Base-by-base conservation (phyloP, 306 rosid species). In the Cucurbita moschata region DNA sequence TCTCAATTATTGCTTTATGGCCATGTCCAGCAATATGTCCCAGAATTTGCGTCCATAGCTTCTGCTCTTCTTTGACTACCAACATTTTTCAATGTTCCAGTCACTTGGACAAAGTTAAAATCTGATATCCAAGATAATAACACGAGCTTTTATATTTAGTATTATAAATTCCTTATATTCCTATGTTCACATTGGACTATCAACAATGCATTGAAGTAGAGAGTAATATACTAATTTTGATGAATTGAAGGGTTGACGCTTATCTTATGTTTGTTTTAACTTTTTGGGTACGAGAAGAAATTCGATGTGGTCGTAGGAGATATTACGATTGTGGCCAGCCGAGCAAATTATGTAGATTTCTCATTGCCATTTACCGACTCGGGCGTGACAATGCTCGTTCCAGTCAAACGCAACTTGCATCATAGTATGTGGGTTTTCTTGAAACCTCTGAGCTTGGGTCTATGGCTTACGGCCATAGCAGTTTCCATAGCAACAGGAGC, bases 231-330 rank as follows among this genome's bases (percentile, higher is more conserved):
- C 1, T 61, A 35, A 61, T 61, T 35, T 58, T 59, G 39, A 57
- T 62, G 50, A 16, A 40, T 64, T 64, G 14, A 64, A 68, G 40
- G 35, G 46, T 49, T 70, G 42, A 70, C 60, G 15, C 30, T 65
- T 10, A 12, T 47, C 8, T 47, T 69, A 3, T 46, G 74, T 68
- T 66, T 66, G 39, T 63, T 23, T 63, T 21, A 12, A 46, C 47
- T 49, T 47, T 49, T 14, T 46, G 44, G 12, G 59, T 23, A 7
- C 1, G 18, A 26, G 61, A 71, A 84, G 83, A 72, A 7, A 10
- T 79, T 21, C 0, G 85, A 86, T 46, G 85, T 76, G 4, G 79
- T 77, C 12, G 83, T 86, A 4, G 89, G 85, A 30, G 89, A 86
- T 75, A 71, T 76, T 74, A 79, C 87, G 8, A 86, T 86, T 44